phyloP scores from a whole-genome alignment of 371 early-diverging fungal genomes.

The Mortierella polycephala region DNA sequence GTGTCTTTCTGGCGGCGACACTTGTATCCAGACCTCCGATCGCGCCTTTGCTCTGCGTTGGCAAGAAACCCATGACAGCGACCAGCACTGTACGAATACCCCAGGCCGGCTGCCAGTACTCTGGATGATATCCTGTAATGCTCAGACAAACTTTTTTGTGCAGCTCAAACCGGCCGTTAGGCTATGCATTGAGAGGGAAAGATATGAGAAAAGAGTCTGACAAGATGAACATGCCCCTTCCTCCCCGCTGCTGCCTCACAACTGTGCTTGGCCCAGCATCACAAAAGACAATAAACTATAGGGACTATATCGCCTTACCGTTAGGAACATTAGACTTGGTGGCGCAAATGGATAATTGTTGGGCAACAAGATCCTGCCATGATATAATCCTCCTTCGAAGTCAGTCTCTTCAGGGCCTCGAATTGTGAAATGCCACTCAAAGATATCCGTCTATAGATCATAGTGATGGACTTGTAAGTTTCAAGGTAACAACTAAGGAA shows the following conservation, averaged over 20 bases:
- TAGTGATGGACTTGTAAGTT: not conserved
- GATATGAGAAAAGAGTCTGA: not conserved
- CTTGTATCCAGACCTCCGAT: slow-evolving; percentile 87
- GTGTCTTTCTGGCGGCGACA: slow-evolving; percentile 69
- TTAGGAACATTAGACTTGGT: slow-evolving; percentile 89
- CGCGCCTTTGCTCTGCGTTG: slow-evolving; percentile 80
- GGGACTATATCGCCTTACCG: slow-evolving; percentile 59
- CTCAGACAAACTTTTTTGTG: slow-evolving; percentile 93
- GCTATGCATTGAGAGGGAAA: slow-evolving; percentile 55
- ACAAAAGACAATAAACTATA: not conserved
- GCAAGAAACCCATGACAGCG: slow-evolving; percentile 84
- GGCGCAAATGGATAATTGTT: slow-evolving; percentile 96
- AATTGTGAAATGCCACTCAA: slow-evolving; percentile 96
- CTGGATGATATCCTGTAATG: slow-evolving; percentile 93
- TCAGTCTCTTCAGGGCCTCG: slow-evolving; percentile 89
- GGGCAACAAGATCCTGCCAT: slow-evolving; percentile 83
- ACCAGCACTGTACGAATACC: slow-evolving; percentile 89
- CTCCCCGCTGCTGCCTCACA: too few species aligned
- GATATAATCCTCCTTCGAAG: slow-evolving; percentile 89
- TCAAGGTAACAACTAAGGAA: not conserved
- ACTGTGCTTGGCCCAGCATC: not conserved
- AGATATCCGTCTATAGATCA: slow-evolving; percentile 70
- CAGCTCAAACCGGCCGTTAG: slow-evolving; percentile 91
- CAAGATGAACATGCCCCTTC: not conserved
- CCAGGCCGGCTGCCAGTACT: slow-evolving; percentile 97